Percentiles rank a stretch among this genome's conserved stretches.
phyloP scores from a whole-genome alignment of 2,329 filamentous ascomycete species.

The Bipolaris victoriae region DNA sequence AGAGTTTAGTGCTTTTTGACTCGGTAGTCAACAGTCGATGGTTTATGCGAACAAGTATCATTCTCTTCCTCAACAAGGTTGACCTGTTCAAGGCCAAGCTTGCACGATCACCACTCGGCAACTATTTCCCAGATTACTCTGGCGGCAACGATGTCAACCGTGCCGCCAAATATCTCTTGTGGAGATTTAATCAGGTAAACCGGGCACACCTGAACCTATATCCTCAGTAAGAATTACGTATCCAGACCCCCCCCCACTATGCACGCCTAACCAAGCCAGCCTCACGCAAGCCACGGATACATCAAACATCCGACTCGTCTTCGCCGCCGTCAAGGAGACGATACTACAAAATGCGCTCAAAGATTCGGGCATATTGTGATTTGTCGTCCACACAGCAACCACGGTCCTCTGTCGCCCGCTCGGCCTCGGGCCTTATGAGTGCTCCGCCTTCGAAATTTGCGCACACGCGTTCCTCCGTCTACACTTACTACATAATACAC shows the following conservation, averaged over 20 bases:
- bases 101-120: slow-evolving; percentile 82
- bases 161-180: slow-evolving; percentile 95
- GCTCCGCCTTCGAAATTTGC: slow-evolving; percentile 10
- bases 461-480: slow-evolving; percentile 17
- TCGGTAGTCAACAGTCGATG: slow-evolving; percentile 98
- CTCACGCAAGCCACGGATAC: slow-evolving; percentile 98
- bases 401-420: slow-evolving; percentile 35
- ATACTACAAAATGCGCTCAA: slow-evolving; percentile 98
- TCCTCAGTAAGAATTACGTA: slow-evolving; percentile 68
- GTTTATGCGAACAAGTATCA: slow-evolving; percentile 99
- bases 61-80: slow-evolving; percentile 98
- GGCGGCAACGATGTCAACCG: slow-evolving; percentile 98
- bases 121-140: slow-evolving; percentile 98
- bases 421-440: slow-evolving; percentile 36
- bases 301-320: slow-evolving; percentile 96
- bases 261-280: slow-evolving; percentile 57
- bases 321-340: slow-evolving; percentile 97
- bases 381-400: slow-evolving; percentile 19
- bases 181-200: slow-evolving; percentile 99
- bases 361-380: slow-evolving; percentile 87
- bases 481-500: slow-evolving; percentile 46
- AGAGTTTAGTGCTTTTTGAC: slow-evolving; percentile 93
- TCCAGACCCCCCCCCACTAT: not conserved
- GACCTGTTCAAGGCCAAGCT: slow-evolving; percentile 98
- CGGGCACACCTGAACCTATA: slow-evolving; percentile 94